Percentiles rank a stretch among this genome's conserved stretches.
These are phyloP conservation scores for Halophytophthora batemanensis DNA, from an alignment of 352 stramenopile genomes.

Conservation along the genomic window DNA sequence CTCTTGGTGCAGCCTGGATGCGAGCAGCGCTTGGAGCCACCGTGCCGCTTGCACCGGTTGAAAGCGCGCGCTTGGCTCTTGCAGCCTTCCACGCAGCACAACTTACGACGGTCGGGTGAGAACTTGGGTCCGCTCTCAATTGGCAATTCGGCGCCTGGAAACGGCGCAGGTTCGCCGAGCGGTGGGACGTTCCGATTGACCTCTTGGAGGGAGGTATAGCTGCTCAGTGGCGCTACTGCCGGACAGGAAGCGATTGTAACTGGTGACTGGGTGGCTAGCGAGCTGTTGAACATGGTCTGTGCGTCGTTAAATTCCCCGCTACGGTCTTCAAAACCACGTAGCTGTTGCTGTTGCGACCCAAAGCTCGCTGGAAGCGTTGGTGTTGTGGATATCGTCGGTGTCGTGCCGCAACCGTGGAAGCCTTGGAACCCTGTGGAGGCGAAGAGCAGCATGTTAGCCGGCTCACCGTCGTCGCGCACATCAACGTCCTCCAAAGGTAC, in stretches of 20 bases:
- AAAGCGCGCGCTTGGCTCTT: slow-evolving; percentile 79
- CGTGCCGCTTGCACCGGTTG: slow-evolving; percentile 83
- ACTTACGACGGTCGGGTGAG: slow-evolving; percentile 65
- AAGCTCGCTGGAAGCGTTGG: slow-evolving; percentile 22
- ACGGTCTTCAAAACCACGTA: slow-evolving; percentile 11
- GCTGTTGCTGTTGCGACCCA: slow-evolving; percentile 9
- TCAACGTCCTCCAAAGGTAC: no score
- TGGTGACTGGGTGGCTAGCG: not conserved
- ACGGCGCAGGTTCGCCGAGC: no score
- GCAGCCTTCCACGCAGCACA: slow-evolving; percentile 73
- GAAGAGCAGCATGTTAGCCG: no score
- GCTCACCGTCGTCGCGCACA: no score
- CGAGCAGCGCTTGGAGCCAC: slow-evolving; percentile 81
- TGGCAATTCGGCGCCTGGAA: not conserved
- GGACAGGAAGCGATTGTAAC: not conserved
- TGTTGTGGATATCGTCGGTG: slow-evolving; percentile 7
- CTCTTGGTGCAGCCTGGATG: slow-evolving; percentile 71
- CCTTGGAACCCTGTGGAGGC: slow-evolving; percentile 11
- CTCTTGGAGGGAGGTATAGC: slow-evolving; percentile 1
- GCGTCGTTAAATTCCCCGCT: slow-evolving; percentile 4
- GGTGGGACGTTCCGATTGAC: slow-evolving; percentile 1
- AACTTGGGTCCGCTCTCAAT: slow-evolving; percentile 38
- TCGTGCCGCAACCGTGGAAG: slow-evolving; percentile 9
- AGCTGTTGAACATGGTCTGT: not conserved
- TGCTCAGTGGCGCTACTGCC: slow-evolving; percentile 5